Base-by-base conservation (phyloP, 208 protist species). In the Porcisia deanei region DNA sequence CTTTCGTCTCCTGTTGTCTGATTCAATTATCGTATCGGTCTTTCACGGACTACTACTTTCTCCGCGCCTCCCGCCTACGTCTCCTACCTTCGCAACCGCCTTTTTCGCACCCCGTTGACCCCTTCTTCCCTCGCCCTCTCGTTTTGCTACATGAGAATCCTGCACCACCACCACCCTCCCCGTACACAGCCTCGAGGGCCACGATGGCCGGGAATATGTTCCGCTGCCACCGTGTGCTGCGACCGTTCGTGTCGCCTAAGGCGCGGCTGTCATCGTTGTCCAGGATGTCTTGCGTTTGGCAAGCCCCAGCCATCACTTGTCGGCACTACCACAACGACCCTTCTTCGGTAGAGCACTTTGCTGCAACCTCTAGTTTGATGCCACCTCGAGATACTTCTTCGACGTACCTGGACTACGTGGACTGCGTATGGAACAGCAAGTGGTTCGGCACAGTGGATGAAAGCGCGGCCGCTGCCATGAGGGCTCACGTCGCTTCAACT, bases 401-500 rank as follows among this genome's bases (percentile, higher is more conserved):
- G 30, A 89, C 85, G 12, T 93, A 93, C 82, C 84, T 88, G 57
- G 85, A 91, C 34, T 87, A 85, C 61, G 49, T 95, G 20, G 88
- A 92, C 43, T 53, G 77, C 45, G 9, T 89, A 43, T 95, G 91
- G 89, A 90, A 85, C 81, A 43, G 81, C 37, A 87, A 93, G 70
- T 95, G 88, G 88, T 89, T 93, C 68, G 88, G 88, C 54, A 87
- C 85, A 2, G 81, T 92, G 4, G 88, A 93, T 37, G 83, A 59
- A 25, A 76, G 75, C 67, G 39, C 68, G 30, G 59, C 43, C 0
- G 78, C 66, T 1, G 60, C 68, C 5, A 58, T 71, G 5, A 66
- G 34, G 58, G 55, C 81, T 22, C 59, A 76, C 68, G 9, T 52
- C 60, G 47, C 68, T 0, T 37, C 47, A 47, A 49, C 47, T 60